These are phyloP conservation scores for Trichoderma sp. DNA, from an alignment of 2,329 filamentous ascomycete genomes.

Conservation along the genomic window DNA sequence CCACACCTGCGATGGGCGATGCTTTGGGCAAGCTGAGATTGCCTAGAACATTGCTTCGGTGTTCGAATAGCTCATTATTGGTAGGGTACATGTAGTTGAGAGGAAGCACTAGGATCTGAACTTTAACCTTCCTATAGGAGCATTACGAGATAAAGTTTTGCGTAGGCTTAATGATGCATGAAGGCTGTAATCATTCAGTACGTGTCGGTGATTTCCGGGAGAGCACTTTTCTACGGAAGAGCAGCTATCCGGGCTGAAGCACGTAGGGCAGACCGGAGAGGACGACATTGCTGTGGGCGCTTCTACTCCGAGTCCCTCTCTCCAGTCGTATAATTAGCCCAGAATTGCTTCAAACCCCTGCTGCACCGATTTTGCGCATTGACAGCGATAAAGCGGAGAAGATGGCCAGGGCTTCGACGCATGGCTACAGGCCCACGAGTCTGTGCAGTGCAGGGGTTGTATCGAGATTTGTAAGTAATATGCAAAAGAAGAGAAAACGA, in stretches of 20 bases:
- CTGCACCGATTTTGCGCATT: constrained; percentile 7
- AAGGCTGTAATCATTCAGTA: constrained; percentile 12
- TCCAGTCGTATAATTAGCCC: not conserved
- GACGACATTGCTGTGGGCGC: not conserved
- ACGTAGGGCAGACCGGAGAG: not conserved
- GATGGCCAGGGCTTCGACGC: not conserved
- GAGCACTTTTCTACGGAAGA: not conserved
- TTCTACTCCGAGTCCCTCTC: not conserved
- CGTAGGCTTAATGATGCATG: not conserved
- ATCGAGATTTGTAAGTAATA: too few species aligned
- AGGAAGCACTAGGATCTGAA: not conserved
- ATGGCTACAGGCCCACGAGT: constrained; percentile 1
- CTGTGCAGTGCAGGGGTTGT: not conserved
- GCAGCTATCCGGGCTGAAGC: constrained; percentile 3
- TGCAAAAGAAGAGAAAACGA: not conserved
- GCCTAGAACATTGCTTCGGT: too few species aligned
- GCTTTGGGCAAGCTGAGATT: too few species aligned
- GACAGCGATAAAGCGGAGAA: constrained; percentile 10
- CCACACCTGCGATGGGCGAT: too few species aligned
- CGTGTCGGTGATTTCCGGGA: constrained; percentile 21
- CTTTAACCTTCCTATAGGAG: not conserved
- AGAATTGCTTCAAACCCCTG: constrained; percentile 3
- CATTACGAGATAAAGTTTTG: not conserved
- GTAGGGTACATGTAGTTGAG: not conserved
- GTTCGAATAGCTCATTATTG: not conserved